A percentile compares a stretch with the other conserved stretches of the same genome.
phyloP scores from a whole-genome alignment of 176 grass and related monocot species.

The Triticum urartu region DNA sequence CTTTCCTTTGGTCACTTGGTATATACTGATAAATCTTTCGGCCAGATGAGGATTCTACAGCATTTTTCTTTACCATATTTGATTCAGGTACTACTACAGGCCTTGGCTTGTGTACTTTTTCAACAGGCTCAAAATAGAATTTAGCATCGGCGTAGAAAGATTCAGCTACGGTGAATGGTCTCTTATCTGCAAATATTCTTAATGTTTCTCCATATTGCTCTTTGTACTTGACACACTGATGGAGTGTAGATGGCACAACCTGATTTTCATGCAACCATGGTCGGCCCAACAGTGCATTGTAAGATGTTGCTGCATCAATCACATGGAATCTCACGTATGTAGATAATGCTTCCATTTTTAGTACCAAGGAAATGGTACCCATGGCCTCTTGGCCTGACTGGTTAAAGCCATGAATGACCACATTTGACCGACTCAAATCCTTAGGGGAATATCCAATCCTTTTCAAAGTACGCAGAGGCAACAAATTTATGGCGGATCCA shows the following conservation, averaged over 20 bases:
- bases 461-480: not conserved
- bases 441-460: not conserved
- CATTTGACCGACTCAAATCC: not conserved
- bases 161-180: not conserved
- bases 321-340: not conserved
- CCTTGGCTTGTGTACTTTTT: not conserved
- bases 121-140: not conserved
- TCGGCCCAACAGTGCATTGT: not conserved
- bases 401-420: not conserved
- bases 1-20: not conserved
- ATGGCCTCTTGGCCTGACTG: not conserved
- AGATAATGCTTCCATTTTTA: not conserved
- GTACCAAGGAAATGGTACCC: not conserved
- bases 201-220: not conserved
- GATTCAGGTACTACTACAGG: not conserved
- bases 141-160: not conserved
- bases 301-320: not conserved
- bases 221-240: not conserved
- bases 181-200: not conserved
- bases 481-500: not conserved
- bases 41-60: rapidly evolving
- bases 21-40: not conserved
- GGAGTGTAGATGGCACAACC: not conserved
- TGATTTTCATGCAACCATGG: not conserved
- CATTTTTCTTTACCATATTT: no score